phyloP scores from a whole-genome alignment of 23 red algal genomes.

The Gracilaria caudata region DNA sequence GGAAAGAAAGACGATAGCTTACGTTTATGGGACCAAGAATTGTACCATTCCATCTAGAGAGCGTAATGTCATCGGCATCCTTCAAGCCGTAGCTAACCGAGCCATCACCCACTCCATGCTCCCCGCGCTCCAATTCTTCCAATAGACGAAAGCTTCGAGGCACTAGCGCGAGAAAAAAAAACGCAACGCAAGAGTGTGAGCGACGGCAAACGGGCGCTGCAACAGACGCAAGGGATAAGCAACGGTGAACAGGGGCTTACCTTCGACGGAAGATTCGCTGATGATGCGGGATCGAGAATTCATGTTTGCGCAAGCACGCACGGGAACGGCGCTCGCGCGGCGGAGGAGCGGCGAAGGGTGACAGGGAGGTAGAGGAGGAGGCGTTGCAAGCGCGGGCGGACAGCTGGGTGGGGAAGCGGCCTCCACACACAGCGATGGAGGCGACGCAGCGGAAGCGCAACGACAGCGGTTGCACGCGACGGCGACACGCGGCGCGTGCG shows the following conservation, averaged over 20 bases:
- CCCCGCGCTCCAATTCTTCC: constrained; percentile 97
- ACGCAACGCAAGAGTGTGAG: neutral
- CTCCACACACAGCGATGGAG: neutral
- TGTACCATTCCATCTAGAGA: constrained; percentile 97
- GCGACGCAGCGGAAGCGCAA: neutral
- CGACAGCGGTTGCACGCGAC: neutral
- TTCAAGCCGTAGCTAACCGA: constrained; percentile 93
- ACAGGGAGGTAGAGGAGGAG: neutral
- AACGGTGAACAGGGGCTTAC: constrained; percentile 25
- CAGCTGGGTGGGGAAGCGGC: neutral
- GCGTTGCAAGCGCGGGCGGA: neutral
- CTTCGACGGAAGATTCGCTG: constrained; percentile 56
- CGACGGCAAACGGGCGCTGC: neutral
- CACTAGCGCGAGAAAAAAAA: constrained; percentile 38
- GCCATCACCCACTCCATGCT: constrained; percentile 96
- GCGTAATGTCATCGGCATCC: constrained; percentile 97
- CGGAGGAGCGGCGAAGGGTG: neutral
- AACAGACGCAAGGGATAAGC: neutral
- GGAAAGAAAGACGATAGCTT: constrained; percentile 20
- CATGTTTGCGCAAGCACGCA: constrained; percentile 46
- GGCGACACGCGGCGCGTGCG: constrained; percentile 25
- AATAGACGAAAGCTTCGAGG: constrained; percentile 97
- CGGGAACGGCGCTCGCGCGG: neutral
- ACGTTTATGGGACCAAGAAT: constrained; percentile 99
- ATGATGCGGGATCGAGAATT: constrained; percentile 52